Conservation (phyloP, 371 early-diverging fungal genomes). For the Saksenaea vasiformis region DNA sequence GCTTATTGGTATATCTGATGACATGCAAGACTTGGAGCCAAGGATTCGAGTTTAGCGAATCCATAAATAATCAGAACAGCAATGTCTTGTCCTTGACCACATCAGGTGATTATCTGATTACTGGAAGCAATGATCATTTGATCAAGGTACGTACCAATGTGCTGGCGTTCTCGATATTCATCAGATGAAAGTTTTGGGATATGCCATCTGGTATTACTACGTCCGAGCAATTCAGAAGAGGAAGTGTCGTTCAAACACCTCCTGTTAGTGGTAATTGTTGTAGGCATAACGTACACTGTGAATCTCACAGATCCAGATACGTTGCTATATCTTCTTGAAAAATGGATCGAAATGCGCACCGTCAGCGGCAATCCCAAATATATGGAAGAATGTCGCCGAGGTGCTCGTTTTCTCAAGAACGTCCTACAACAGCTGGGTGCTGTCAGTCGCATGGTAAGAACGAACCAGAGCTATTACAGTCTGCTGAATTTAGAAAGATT, state of each 20-base stretch:
- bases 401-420: slow-evolving; percentile 74
- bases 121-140: slow-evolving; percentile 69
- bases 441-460: slow-evolving; percentile 55
- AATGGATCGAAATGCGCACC: slow-evolving; percentile 73
- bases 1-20: neutral
- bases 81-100: slow-evolving; percentile 68
- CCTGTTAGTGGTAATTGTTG: slow-evolving; percentile 24
- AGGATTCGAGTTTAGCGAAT: slow-evolving; percentile 65
- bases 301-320: slow-evolving; percentile 33
- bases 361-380: slow-evolving; percentile 67
- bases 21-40: slow-evolving; percentile 65
- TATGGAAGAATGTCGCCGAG: slow-evolving; percentile 75
- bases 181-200: slow-evolving; percentile 32
- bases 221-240: slow-evolving; percentile 33
- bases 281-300: neutral
- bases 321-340: slow-evolving; percentile 66
- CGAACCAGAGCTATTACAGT: no score
- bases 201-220: slow-evolving; percentile 20
- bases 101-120: slow-evolving; percentile 59
- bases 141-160: slow-evolving; percentile 51
- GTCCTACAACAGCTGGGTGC: slow-evolving; percentile 77
- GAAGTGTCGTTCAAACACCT: slow-evolving; percentile 22
- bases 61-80: slow-evolving; percentile 62
- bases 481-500: slow-evolving; percentile 28
- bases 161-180: neutral